These are phyloP conservation scores for Saccharomycopsis olivae DNA, from an alignment of 805 yeast species.

Conservation along the genomic window DNA sequence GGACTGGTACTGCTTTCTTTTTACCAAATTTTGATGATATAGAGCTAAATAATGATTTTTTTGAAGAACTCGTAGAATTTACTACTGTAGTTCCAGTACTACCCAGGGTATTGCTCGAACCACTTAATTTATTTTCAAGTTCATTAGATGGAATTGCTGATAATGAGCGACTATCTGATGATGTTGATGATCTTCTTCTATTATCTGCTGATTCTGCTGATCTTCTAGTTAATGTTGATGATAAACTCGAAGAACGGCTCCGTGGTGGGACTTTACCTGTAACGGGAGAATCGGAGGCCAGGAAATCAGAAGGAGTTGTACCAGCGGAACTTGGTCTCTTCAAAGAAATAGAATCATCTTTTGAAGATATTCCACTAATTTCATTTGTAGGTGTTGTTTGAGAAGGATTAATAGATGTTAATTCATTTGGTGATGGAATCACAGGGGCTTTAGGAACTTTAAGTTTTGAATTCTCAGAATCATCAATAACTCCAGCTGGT, in stretches of 20 bases:
- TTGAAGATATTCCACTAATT: no score
- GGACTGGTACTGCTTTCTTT: constrained; percentile 13
- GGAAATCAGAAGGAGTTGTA: neutral
- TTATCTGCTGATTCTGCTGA: constrained; percentile 8
- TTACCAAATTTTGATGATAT: constrained; percentile 23
- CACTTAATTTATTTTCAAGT: constrained; percentile 1
- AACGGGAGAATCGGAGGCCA: neutral
- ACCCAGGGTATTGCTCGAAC: neutral
- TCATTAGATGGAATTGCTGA: constrained; percentile 1
- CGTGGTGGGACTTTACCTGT: constrained; percentile 4
- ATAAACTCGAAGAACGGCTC: constrained; percentile 15
- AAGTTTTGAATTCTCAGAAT: constrained; percentile 1
- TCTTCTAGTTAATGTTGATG: constrained; percentile 10
- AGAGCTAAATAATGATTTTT: constrained; percentile 23
- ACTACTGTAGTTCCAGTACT: neutral
- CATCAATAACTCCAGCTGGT: constrained; percentile 24
- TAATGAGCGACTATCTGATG: constrained; percentile 3
- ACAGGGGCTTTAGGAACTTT: constrained; percentile 16
- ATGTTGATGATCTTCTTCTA: constrained; percentile 9
- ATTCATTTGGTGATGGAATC: constrained; percentile 17
- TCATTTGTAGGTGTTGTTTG: no score
- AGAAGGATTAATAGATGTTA: constrained; percentile 8
- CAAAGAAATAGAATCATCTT: neutral
- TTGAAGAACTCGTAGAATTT: constrained; percentile 1
- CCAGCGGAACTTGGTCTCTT: neutral